Conservation (phyloP, 2,329 filamentous ascomycete genomes). For the Ceratocystis destructans region DNA sequence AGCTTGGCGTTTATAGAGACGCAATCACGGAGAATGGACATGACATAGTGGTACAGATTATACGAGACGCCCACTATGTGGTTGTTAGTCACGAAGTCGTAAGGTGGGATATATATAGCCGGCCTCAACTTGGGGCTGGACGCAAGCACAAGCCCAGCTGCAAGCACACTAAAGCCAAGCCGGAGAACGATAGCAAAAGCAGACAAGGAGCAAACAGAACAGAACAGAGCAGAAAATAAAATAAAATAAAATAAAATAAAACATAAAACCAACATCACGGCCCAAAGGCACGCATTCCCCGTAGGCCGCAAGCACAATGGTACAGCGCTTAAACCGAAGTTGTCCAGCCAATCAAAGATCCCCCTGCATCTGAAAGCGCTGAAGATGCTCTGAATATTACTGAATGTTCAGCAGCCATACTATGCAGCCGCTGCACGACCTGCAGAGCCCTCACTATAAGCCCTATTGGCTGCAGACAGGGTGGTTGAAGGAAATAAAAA, state of each 20-base stretch:
- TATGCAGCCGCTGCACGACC: neutral
- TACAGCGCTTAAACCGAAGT: neutral
- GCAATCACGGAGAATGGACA: neutral
- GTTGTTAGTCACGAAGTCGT: neutral
- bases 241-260: neutral
- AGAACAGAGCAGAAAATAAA: neutral
- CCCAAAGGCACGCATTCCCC: neutral
- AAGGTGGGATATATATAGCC: neutral
- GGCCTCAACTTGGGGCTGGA: constrained; percentile 21
- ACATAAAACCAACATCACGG: constrained; percentile 25
- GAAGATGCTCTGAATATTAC: neutral
- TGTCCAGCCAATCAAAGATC: neutral
- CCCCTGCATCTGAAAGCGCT: neutral
- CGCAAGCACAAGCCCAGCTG: neutral
- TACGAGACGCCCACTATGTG: neutral
- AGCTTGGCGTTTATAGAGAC: neutral
- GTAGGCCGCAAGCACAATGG: too few species aligned
- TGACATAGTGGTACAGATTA: neutral
- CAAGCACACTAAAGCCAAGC: neutral
- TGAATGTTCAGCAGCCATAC: neutral
- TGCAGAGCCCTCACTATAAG: too few species aligned
- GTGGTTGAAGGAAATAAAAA: too few species aligned
- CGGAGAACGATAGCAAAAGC: neutral
- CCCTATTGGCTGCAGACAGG: too few species aligned
- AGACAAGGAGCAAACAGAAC: neutral